A percentile compares a stretch with the other conserved stretches of the same genome.
These are phyloP conservation scores for Trichoderma oligosporum DNA, from an alignment of 2,329 filamentous ascomycete species.

Conservation along the genomic window DNA sequence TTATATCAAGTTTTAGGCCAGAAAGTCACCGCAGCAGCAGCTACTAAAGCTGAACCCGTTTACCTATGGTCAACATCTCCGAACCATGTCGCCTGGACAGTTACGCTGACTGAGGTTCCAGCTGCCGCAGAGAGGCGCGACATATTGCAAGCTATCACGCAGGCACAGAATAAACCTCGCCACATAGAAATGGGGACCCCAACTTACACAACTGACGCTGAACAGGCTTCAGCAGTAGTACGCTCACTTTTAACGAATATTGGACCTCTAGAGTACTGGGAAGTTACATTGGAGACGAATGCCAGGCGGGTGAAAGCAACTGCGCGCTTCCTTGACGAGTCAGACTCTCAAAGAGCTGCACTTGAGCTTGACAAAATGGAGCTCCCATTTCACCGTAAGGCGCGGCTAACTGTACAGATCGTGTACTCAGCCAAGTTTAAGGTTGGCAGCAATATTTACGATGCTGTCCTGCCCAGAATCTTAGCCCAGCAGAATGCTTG, in stretches of 20 bases:
- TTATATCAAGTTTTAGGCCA: background rate
- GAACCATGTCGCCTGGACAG: background rate
- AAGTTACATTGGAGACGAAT: slow-evolving; percentile 22
- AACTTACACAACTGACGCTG: slow-evolving; percentile 20
- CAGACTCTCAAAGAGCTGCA: slow-evolving; percentile 32
- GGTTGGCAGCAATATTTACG: slow-evolving; percentile 33
- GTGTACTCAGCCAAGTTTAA: slow-evolving; percentile 40
- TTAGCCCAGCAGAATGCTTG: slow-evolving; percentile 14
- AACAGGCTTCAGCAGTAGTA: slow-evolving; percentile 24
- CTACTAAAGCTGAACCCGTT: background rate
- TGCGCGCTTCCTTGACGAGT: slow-evolving; percentile 37
- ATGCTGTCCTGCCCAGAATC: slow-evolving; percentile 31
- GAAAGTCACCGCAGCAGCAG: slow-evolving; percentile 19
- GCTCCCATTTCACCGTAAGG: slow-evolving; percentile 30
- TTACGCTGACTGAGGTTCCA: slow-evolving; percentile 3
- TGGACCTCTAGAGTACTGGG: slow-evolving; percentile 36
- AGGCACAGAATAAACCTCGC: background rate
- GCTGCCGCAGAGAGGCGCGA: background rate
- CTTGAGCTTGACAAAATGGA: slow-evolving; percentile 22
- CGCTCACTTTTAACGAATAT: slow-evolving; percentile 30
- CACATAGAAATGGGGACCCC: background rate
- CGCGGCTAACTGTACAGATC: slow-evolving; percentile 35
- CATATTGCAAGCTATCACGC: background rate
- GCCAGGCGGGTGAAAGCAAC: slow-evolving; percentile 39
- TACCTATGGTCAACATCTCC: background rate